These are phyloP conservation scores for Blumeria hordei DNA, from an alignment of 2,329 filamentous ascomycete genomes.

Conservation along the genomic window DNA sequence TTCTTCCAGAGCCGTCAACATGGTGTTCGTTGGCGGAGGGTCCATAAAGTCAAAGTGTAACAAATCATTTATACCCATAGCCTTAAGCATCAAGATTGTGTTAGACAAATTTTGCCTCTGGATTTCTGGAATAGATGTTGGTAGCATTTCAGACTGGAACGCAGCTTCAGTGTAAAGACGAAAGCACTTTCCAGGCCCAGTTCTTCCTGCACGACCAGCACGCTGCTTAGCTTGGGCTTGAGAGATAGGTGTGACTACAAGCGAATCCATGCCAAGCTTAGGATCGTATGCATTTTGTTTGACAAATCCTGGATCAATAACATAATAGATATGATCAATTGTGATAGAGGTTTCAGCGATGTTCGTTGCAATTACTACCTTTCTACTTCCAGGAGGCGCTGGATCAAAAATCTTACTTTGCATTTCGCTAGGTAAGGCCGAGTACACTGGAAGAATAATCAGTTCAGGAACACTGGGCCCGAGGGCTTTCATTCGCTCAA, in stretches of 20 bases:
- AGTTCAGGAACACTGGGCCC: conserved; percentile 79
- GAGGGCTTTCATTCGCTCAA: conserved; percentile 86
- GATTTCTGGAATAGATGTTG: conserved; percentile 88
- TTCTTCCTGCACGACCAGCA: conserved; percentile 77
- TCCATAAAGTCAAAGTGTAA: conserved; percentile 99
- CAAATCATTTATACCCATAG: conserved; percentile 96
- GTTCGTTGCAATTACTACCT: conserved; percentile 94
- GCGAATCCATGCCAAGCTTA: conserved; percentile 90
- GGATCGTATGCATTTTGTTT: conserved; percentile 96
- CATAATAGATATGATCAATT: conserved; percentile 93
- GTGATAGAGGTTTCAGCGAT: conserved; percentile 97
- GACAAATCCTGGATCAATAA: conserved; percentile 89
- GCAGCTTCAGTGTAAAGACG: conserved; percentile 85
- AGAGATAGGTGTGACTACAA: conserved; percentile 87
- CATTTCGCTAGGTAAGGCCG: conserved; percentile 76
- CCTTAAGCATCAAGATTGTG: conserved; percentile 93
- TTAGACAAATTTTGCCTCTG: conserved; percentile 80
- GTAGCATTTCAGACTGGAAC: conserved; percentile 90
- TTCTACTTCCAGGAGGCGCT: conserved; percentile 60
- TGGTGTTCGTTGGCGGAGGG: conserved; percentile 87
- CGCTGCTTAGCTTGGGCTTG: conserved; percentile 92
- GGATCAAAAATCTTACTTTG: conserved; percentile 90
- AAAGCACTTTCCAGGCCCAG: conserved; percentile 90
- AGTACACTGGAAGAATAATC: conserved; percentile 88
- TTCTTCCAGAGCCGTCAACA: conserved; percentile 89